These are phyloP conservation scores for Leptographium procerum DNA, from an alignment of 2,329 filamentous ascomycete species.

Conservation along the genomic window DNA sequence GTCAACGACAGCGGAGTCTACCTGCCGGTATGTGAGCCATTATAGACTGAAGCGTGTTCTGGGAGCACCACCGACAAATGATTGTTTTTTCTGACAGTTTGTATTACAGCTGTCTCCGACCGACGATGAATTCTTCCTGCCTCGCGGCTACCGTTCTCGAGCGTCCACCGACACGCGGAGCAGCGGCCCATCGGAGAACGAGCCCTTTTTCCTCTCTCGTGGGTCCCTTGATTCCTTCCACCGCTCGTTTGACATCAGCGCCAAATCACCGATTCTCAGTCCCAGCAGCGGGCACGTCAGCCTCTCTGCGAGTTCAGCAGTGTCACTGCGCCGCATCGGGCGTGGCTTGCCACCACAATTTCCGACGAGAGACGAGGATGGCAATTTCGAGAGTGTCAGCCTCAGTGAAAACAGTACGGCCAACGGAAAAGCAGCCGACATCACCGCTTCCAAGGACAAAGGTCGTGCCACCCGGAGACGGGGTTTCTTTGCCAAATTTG, in stretches of 20 bases:
- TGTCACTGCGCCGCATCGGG: constrained; percentile 43
- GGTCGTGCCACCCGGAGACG: too few relatives aligned
- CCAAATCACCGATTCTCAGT: constrained; percentile 62
- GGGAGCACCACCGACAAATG: background rate
- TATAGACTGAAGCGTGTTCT: too few relatives aligned
- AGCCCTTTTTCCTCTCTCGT: constrained; percentile 89
- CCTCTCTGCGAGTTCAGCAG: too few relatives aligned
- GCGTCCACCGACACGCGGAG: constrained; percentile 44
- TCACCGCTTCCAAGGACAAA: too few relatives aligned
- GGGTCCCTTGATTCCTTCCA: constrained; percentile 97
- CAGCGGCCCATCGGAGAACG: constrained; percentile 58
- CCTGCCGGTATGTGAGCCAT: constrained; percentile 56
- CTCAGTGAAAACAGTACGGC: too few relatives aligned
- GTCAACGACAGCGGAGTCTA: constrained; percentile 95
- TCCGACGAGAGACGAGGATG: background rate
- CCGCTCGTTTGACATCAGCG: constrained; percentile 90
- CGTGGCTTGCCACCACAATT: constrained; percentile 48
- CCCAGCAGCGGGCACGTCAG: constrained; percentile 37
- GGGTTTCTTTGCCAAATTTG: too few relatives aligned
- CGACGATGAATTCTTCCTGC: constrained; percentile 66
- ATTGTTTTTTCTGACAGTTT: background rate
- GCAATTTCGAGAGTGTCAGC: too few relatives aligned
- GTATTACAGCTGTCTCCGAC: constrained; percentile 41
- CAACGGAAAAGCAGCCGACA: too few relatives aligned
- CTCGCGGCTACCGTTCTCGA: constrained; percentile 38